Evolutionary conservation across 257 asterid genomes (phyloP).

Genomic region (Fraxinus cuspidata): DNA sequence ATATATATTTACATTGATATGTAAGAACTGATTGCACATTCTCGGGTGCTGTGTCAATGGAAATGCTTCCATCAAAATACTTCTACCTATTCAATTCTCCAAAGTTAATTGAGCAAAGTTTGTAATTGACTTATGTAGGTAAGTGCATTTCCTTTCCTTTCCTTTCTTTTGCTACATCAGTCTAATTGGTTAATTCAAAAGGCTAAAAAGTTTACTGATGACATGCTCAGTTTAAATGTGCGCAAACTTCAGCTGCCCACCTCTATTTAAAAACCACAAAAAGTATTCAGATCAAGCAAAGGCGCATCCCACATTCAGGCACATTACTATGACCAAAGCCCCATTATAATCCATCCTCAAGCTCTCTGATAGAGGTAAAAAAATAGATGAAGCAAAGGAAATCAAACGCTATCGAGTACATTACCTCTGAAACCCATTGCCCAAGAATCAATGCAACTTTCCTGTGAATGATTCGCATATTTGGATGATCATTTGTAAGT

Average conservation of each 20-base stretch:
- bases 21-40: background rate
- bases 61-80: background rate
- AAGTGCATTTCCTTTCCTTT: background rate
- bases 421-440: slow-evolving; percentile 99
- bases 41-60: background rate
- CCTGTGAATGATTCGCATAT: slow-evolving; percentile 90
- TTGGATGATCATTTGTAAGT: slow-evolving; percentile 77
- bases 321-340: slow-evolving; percentile 2
- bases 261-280: background rate
- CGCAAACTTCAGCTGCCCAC: background rate
- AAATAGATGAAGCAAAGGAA: slow-evolving; percentile 9
- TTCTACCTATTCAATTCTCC: background rate
- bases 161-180: background rate
- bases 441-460: slow-evolving; percentile 95
- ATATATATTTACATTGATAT: background rate
- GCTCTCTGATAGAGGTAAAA: background rate
- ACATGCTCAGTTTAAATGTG: background rate
- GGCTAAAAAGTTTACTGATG: background rate
- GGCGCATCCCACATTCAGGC: slow-evolving; percentile 14
- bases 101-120: background rate
- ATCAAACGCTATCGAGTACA: slow-evolving; percentile 16
- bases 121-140: background rate
- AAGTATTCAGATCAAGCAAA: slow-evolving; percentile 15
- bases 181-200: background rate
- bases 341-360: background rate